phyloP scores from a whole-genome alignment of 2,329 filamentous ascomycete genomes.

The Aspergillus udagawae region DNA sequence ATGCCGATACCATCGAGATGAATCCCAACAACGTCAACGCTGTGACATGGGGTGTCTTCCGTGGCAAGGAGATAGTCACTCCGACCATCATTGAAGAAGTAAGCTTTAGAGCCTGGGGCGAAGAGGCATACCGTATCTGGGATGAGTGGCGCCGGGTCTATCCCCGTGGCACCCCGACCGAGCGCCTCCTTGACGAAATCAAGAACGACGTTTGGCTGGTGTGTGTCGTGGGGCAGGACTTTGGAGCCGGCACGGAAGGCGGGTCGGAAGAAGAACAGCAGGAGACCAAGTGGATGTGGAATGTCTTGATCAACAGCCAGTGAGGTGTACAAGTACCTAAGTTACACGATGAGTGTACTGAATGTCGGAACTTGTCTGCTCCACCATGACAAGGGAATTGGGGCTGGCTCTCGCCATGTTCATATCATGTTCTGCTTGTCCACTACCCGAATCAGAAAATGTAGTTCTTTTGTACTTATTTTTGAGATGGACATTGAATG shows the following conservation, averaged over 20 bases:
- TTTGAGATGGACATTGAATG: not conserved
- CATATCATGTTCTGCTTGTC: not conserved
- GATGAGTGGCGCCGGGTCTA: constrained; percentile 90
- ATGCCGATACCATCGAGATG: constrained; percentile 31
- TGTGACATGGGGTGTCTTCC: constrained; percentile 95
- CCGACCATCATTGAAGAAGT: constrained; percentile 96
- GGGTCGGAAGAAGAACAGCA: constrained; percentile 37
- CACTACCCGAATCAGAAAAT: not conserved
- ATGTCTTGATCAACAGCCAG: constrained; percentile 29
- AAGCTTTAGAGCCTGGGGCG: constrained; percentile 87
- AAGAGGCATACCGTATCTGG: constrained; percentile 96
- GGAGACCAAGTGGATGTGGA: constrained; percentile 40
- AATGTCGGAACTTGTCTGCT: too few species aligned
- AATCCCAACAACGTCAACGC: constrained; percentile 69
- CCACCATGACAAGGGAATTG: not conserved
- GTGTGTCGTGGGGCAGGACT: constrained; percentile 56
- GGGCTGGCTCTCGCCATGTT: not conserved
- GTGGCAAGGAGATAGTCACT: constrained; percentile 91
- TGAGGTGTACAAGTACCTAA: not conserved
- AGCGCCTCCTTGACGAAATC: constrained; percentile 64
- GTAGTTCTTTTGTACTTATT: not conserved
- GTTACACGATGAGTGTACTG: too few species aligned
- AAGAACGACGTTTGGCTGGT: constrained; percentile 78
- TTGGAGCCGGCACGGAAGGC: constrained; percentile 37
- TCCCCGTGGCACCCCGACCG: constrained; percentile 66